Base-by-base conservation (phyloP, 148 eudicot species). In the Arctostaphylos glauca region DNA sequence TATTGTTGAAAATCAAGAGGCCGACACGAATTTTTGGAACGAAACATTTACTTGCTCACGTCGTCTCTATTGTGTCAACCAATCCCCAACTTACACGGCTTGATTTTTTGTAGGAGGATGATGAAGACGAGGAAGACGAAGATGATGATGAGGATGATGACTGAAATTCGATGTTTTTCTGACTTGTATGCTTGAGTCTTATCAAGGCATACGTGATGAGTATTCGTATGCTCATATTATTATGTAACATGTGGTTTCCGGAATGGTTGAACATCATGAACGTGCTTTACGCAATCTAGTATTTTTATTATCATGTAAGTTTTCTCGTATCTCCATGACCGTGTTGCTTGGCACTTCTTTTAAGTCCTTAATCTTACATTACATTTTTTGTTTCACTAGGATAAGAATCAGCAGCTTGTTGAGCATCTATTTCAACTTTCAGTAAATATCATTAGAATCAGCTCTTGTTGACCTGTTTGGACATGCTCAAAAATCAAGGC, bases 131-230 rank as follows among this genome's bases (percentile, higher is more conserved):
- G 0, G 93, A 89, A 5, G 91, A 91, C 16, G 91, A 89, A 0
- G 89, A 84, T n/a, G 84, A 83, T 6, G 92, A 86, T 6, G 89
- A 91, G 0, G 93, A 89, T 15, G 91, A 91, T 23, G 91, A 89
- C 72, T 91, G 84, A 89, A 73, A 41, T 7, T 68, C 55, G 18
- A 44, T 72, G 67, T 23, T 60, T 60, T 13, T 70, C 79, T 56
- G 9, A 74, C 68, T 50, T 81, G 23, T 41, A 25, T 48, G 70
- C 38, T 15, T 52, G 47, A 58, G 77, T 81, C 49, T 87, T 44
- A 60, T 77, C 31, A 9, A 56, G 74, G 74, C 43, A 38, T 16
- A 56, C 70, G 44, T 55, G n/a, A 43, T 43, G 7, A 41, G 13
- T 54, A 43, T 74, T 64, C 25, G 47, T 72, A 80, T 50, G 82